phyloP scores from a whole-genome alignment of 495 filamentous ascomycete species.

The Penicillium verhagenii region DNA sequence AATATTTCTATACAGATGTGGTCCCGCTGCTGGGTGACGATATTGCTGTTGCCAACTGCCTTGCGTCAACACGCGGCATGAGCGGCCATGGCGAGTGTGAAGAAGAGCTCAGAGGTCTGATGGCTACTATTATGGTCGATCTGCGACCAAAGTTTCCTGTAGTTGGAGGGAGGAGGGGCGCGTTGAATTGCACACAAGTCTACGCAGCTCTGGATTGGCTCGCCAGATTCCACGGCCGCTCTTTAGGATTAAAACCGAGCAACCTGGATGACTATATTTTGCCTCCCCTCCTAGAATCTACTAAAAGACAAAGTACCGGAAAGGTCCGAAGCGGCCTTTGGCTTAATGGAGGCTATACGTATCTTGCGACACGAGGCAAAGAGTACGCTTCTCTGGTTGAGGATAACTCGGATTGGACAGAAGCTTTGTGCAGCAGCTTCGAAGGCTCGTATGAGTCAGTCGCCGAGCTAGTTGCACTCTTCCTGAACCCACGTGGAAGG shows the following conservation, averaged over 20 bases:
- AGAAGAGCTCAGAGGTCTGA: slow-evolving; percentile 27
- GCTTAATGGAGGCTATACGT: slow-evolving; percentile 44
- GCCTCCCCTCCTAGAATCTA: slow-evolving; percentile 33
- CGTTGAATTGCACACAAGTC: slow-evolving; percentile 25
- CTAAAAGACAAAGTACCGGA: slow-evolving; percentile 3
- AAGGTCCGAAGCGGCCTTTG: slow-evolving; percentile 20
- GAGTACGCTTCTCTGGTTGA: slow-evolving; percentile 32
- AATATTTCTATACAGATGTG: slow-evolving; percentile 32
- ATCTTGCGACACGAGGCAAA: slow-evolving; percentile 35
- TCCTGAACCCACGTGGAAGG: slow-evolving; percentile 30
- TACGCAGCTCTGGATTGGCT: slow-evolving; percentile 34
- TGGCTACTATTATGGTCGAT: slow-evolving; percentile 39
- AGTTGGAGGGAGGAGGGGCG: slow-evolving; percentile 28
- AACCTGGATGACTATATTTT: slow-evolving; percentile 23
- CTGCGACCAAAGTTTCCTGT: slow-evolving; percentile 29
- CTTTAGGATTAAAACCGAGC: slow-evolving; percentile 20
- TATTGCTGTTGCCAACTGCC: slow-evolving; percentile 31
- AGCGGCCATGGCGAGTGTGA: slow-evolving; percentile 9
- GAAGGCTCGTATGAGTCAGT: slow-evolving; percentile 20
- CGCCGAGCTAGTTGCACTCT: slow-evolving; percentile 32
- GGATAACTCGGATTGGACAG: slow-evolving; percentile 37
- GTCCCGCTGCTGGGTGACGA: slow-evolving; percentile 29
- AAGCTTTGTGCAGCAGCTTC: slow-evolving; percentile 16
- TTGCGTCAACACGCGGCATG: slow-evolving; percentile 32
- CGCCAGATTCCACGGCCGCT: slow-evolving; percentile 29